Evolutionary conservation across 306 rosid genomes (phyloP).

Genomic region (Oemleria cerasiformis): DNA sequence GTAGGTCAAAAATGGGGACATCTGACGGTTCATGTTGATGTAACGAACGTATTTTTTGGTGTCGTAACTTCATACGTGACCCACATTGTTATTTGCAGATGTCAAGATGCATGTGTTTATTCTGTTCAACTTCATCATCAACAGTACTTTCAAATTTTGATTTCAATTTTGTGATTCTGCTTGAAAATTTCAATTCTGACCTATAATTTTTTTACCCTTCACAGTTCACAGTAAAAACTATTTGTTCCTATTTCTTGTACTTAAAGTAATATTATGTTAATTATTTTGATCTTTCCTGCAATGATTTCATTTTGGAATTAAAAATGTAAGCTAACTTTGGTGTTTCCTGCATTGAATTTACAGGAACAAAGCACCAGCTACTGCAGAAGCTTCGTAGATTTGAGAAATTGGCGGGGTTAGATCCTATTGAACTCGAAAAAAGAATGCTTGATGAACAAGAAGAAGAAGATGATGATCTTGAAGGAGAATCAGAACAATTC

Average conservation of each 20-base stretch:
- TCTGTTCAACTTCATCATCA: constrained; percentile 29
- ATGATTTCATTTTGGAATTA: not conserved
- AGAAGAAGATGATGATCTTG: constrained; percentile 18
- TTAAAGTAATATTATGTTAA: not conserved
- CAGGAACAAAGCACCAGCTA: constrained; percentile 80
- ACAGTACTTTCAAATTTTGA: not conserved
- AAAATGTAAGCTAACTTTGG: not conserved
- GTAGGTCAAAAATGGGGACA: not conserved
- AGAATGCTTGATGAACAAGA: constrained; percentile 54
- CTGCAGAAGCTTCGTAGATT: constrained; percentile 74
- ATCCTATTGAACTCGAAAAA: constrained; percentile 76
- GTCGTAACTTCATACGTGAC: not conserved
- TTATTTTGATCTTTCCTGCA: too few relatives aligned
- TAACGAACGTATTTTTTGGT: not conserved
- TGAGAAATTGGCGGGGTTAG: constrained; percentile 79
- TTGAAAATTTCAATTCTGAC: constrained; percentile 24
- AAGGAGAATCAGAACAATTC: constrained; percentile 32
- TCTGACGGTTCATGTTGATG: not conserved
- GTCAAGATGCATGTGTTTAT: constrained; percentile 20
- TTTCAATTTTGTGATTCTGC: constrained; percentile 12
- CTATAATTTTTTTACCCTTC: not conserved
- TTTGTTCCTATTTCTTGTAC: not conserved
- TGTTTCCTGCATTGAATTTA: constrained; percentile 21
- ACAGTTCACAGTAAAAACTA: not conserved
- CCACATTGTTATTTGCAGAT: constrained; percentile 6